Evolutionary conservation across 495 filamentous ascomycete genomes (phyloP).

Genomic region (Pyrenopolyporus hunteri): DNA sequence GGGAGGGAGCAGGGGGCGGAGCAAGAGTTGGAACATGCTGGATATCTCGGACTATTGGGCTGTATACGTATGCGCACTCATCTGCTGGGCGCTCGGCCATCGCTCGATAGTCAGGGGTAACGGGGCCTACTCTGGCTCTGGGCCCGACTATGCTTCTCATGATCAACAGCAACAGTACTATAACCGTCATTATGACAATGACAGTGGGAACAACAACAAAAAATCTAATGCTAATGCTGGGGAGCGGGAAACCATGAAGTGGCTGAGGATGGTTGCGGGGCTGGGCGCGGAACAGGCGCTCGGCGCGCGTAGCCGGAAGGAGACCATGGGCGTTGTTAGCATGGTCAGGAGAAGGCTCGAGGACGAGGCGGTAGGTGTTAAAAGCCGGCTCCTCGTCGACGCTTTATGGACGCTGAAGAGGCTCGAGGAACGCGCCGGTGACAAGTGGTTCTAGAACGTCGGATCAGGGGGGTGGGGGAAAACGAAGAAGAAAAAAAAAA

Average conservation of each 20-base stretch:
- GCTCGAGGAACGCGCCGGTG: conserved; percentile 47
- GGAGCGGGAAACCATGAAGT: conserved; percentile 33
- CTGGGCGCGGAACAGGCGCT: conserved; percentile 39
- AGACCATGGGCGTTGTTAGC: conserved; percentile 46
- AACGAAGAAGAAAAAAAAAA: neutral
- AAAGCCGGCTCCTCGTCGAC: conserved; percentile 51
- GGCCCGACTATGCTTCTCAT: conserved; percentile 5
- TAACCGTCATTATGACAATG: conserved; percentile 4
- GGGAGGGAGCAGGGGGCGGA: conserved; percentile 1
- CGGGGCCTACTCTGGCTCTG: conserved; percentile 8
- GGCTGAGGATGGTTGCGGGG: conserved; percentile 37
- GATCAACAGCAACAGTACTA: neutral
- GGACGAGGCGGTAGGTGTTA: conserved; percentile 46
- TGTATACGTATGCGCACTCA: conserved; percentile 54
- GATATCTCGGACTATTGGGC: conserved; percentile 58
- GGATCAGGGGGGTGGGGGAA: neutral
- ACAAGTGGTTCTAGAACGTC: conserved; percentile 47
- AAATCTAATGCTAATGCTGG: conserved; percentile 34
- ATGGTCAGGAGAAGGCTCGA: conserved; percentile 50
- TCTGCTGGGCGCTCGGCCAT: conserved; percentile 54
- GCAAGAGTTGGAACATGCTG: conserved; percentile 29
- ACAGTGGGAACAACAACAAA: conserved; percentile 5
- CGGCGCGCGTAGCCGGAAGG: conserved; percentile 39
- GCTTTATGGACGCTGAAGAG: conserved; percentile 51
- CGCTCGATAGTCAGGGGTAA: conserved; percentile 27